A percentile compares a stretch with the other conserved stretches of the same genome.
Conservation (phyloP, 495 filamentous ascomycete species). For the Hypoxylon lienhwacheense region DNA sequence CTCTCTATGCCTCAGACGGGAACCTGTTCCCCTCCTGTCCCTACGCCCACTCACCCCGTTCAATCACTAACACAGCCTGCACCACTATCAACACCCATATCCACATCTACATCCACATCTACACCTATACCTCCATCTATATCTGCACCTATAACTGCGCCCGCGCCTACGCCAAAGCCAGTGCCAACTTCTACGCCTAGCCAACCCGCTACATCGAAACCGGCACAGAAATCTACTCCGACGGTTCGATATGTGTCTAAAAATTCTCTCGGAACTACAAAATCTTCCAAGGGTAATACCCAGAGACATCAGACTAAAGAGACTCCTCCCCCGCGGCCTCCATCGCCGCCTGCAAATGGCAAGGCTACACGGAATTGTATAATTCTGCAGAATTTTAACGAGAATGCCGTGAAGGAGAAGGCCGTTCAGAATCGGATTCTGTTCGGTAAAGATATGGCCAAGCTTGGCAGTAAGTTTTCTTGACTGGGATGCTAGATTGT, state of each 20-base stretch:
- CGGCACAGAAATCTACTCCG: conserved; percentile 1
- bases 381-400: conserved; percentile 60
- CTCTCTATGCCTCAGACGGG: conserved; percentile 44
- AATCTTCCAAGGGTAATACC: conserved; percentile 27
- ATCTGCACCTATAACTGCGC: conserved; percentile 10
- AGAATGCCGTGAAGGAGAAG: conserved; percentile 56
- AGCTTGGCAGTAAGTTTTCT: conserved; percentile 50
- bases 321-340: conserved; percentile 24
- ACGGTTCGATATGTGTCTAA: conserved; percentile 20
- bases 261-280: conserved; percentile 3
- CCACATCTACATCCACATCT: conserved; percentile 5
- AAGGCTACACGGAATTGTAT: conserved; percentile 53
- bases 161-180: conserved; percentile 5
- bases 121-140: not conserved
- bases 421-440: conserved; percentile 57
- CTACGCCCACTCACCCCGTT: conserved; percentile 9
- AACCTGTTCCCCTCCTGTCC: conserved; percentile 20
- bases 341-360: conserved; percentile 34
- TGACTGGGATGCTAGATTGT: not conserved
- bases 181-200: conserved; percentile 15
- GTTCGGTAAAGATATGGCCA: conserved; percentile 56
- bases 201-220: conserved; percentile 2
- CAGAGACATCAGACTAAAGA: conserved; percentile 35
- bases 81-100: conserved; percentile 5
- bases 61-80: conserved; percentile 26